Evolutionary conservation across 2,329 filamentous ascomycete genomes (phyloP).

Genomic region (Simplicillium aogashimaense): DNA sequence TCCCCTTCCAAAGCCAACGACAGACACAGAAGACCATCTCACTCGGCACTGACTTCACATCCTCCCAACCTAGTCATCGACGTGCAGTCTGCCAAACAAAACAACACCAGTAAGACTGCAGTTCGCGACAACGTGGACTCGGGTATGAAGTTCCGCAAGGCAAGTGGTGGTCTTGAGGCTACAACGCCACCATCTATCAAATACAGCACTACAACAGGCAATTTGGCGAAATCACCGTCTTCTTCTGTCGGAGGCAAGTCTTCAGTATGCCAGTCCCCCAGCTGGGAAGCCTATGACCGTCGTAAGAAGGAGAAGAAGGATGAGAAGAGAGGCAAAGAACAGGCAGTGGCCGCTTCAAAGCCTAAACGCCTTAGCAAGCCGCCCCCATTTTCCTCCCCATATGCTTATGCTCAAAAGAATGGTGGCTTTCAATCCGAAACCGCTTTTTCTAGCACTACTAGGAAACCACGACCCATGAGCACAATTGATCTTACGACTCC

Average conservation of each 20-base stretch:
- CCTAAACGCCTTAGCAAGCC: constrained; percentile 21
- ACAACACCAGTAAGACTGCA: background rate
- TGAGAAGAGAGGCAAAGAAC: constrained; percentile 17
- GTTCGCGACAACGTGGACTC: background rate
- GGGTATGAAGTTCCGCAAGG: constrained; percentile 2
- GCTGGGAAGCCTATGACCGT: constrained; percentile 47
- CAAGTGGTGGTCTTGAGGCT: background rate
- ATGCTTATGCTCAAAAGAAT: constrained; percentile 7
- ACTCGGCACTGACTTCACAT: background rate
- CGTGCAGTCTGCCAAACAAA: constrained; percentile 1
- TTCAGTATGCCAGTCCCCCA: constrained; percentile 50
- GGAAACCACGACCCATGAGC: constrained; percentile 10
- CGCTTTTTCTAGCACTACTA: constrained; percentile 4
- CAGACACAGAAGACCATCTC: background rate
- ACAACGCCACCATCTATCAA: constrained; percentile 3
- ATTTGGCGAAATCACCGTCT: constrained; percentile 1
- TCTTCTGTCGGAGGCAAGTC: constrained; percentile 9
- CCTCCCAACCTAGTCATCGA: constrained; percentile 4
- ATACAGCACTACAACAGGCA: constrained; percentile 4
- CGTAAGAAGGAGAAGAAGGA: constrained; percentile 43
- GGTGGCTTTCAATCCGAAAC: constrained; percentile 9
- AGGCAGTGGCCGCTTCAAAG: constrained; percentile 23
- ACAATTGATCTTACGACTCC: constrained; percentile 5
- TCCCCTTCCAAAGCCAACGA: background rate
- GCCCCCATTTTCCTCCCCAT: constrained; percentile 14